Evolutionary conservation across 106 monocot genomes (phyloP).

Genomic region (Platanthera guangdongensis): DNA sequence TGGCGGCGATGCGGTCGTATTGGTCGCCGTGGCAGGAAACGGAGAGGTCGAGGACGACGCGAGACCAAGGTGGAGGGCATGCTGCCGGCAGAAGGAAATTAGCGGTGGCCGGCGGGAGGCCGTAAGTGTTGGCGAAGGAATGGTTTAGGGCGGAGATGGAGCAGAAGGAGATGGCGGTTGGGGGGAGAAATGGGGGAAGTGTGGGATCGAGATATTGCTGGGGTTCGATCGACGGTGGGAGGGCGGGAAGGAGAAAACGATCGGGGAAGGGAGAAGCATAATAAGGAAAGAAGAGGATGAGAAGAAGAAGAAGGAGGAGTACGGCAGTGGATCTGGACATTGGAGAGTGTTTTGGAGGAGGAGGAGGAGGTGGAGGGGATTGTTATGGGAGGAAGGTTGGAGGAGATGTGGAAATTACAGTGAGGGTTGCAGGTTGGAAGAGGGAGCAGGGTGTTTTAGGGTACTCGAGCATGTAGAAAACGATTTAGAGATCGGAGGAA

Average conservation of each 20-base stretch:
- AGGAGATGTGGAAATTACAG: neutral
- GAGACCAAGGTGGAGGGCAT: constrained; percentile 34
- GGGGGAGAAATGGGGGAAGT: constrained; percentile 22
- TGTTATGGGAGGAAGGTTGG: neutral
- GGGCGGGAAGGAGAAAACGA: constrained; percentile 1
- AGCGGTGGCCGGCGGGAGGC: constrained; percentile 34
- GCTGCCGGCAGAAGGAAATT: constrained; percentile 23
- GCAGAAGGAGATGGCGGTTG: constrained; percentile 22
- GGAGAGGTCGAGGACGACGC: constrained; percentile 46
- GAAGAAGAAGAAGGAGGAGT: neutral
- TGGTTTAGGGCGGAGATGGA: constrained; percentile 42
- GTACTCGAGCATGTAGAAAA: neutral
- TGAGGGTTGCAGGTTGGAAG: neutral
- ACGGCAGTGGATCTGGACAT: neutral
- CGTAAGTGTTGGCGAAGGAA: constrained; percentile 63
- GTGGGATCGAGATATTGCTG: constrained; percentile 65
- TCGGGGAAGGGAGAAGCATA: constrained; percentile 8
- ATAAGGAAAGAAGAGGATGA: neutral
- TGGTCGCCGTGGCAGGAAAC: constrained; percentile 56
- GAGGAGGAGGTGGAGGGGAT: neutral
- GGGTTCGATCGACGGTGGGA: neutral
- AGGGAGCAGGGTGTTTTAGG: neutral
- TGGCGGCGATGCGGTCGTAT: constrained; percentile 73
- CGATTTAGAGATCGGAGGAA: neutral
- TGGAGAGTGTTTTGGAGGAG: neutral